phyloP scores from a whole-genome alignment of 148 eudicot species.

The Dianthus caryophyllus region DNA sequence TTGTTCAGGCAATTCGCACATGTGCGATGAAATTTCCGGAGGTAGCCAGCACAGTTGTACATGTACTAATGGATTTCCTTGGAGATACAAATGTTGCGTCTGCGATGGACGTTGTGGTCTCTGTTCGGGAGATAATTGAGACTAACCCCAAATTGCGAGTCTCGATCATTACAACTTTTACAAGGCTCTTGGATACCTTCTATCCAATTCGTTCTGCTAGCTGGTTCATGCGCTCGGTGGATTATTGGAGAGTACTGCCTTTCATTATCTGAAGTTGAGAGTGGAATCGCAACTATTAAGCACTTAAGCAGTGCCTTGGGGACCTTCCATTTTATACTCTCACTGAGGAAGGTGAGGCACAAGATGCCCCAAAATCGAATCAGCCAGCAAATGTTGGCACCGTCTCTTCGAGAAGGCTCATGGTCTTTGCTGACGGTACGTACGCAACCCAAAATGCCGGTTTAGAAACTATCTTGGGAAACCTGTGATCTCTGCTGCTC shows the following conservation, averaged over 20 bases:
- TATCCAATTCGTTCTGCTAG: slow-evolving; percentile 91
- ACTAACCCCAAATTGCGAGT: slow-evolving; percentile 87
- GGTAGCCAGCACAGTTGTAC: slow-evolving; percentile 96
- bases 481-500: slow-evolving; percentile 77
- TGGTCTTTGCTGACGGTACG: slow-evolving; percentile 95
- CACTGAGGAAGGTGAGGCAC: slow-evolving; percentile 62
- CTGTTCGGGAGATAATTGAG: slow-evolving; percentile 86
- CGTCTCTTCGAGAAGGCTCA: slow-evolving; percentile 74
- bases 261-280: slow-evolving; percentile 91
- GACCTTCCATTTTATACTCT: slow-evolving; percentile 80
- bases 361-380: slow-evolving; percentile 56
- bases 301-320: slow-evolving; percentile 93
- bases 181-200: slow-evolving; percentile 88
- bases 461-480: slow-evolving; percentile 75
- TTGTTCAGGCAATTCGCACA: slow-evolving; percentile 94
- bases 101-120: slow-evolving; percentile 86
- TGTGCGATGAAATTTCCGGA: slow-evolving; percentile 96
- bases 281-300: slow-evolving; percentile 71
- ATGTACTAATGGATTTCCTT: slow-evolving; percentile 95
- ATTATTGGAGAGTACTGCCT: slow-evolving; percentile 89
- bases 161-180: slow-evolving; percentile 67
- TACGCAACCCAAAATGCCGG: slow-evolving; percentile 98
- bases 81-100: slow-evolving; percentile 90
- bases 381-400: slow-evolving; percentile 66
- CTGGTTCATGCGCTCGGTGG: slow-evolving; percentile 92